phyloP scores from a whole-genome alignment of 345 rosid genomes.

The Carallia brachiata region DNA sequence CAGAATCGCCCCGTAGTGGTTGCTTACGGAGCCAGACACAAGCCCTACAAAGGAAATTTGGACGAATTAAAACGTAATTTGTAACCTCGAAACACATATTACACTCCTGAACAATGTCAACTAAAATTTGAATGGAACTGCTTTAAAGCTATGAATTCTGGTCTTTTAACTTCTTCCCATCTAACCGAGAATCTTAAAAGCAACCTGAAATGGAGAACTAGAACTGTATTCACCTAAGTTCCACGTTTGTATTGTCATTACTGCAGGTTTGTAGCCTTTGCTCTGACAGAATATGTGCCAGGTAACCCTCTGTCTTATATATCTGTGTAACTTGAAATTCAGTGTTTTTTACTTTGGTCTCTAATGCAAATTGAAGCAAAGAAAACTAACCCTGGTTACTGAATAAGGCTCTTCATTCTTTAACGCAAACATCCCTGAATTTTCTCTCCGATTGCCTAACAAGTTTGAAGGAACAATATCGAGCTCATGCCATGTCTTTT shows the following conservation, averaged over 20 bases:
- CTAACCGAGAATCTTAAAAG: too few species aligned
- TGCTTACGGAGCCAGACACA: slow-evolving; percentile 56
- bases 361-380: too few species aligned
- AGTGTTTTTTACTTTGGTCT: too few species aligned
- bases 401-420: not conserved
- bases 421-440: not conserved
- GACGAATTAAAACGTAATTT: slow-evolving; percentile 81
- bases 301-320: slow-evolving; percentile 31
- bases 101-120: not conserved
- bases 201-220: not conserved
- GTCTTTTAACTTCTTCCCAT: too few species aligned
- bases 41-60: slow-evolving; percentile 54
- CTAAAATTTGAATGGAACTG: not conserved
- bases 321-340: not conserved
- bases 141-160: too few species aligned
- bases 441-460: not conserved
- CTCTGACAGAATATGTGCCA: slow-evolving; percentile 64
- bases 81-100: not conserved
- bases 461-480: not conserved
- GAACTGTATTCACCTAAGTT: not conserved
- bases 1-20: slow-evolving; percentile 63
- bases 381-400: not conserved
- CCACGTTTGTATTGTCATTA: not conserved
- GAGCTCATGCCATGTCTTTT: slow-evolving; percentile 8
- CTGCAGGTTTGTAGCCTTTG: slow-evolving; percentile 61